Evolutionary conservation across 2,329 filamentous ascomycete genomes (phyloP), one percentile per base, ranked within the genome.

Genomic region (Arthrobotrys musiformis): DNA sequence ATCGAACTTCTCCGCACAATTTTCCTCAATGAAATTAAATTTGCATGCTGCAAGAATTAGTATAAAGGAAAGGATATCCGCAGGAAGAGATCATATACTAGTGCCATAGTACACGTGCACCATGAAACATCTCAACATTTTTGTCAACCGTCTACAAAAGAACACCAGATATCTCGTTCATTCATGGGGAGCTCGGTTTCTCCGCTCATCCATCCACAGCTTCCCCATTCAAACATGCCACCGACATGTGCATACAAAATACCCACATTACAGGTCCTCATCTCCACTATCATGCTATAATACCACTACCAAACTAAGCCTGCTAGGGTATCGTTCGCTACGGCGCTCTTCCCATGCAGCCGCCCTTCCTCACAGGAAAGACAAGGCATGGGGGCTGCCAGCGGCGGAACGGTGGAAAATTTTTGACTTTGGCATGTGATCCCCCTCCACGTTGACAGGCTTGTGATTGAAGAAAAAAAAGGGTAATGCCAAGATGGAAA

Each of bases 171-270:
- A 15, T 7, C 11, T 19, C 3, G 17, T 15, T 42, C n/a, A 42
- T 42, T 19, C 40, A 42, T 44, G 66, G 52, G 63, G 66, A 70
- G 54, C 66, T 70, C 66, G 48, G 66, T 70, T 70, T 70, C 66
- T 70, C 66, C 66, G 66, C 66, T 44, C 48, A 46, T 69, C 30
- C 17, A 15, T 66, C 37, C 24, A 30, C 64, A 69, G 67, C 67
- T 63, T 70, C 58, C 67, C 22, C 46, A 63, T 54, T 52, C 66
- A 48, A 70, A 40, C 56, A 54, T 24, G 58, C 66, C 67, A 58
- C 68, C 68, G 68, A 64, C 68, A 72, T 72, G 68, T 72, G 68
- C 68, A 56, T 72, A 56, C 22, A 52, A n/a, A n/a, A 28, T 48
- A 48, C 13, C 50, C 28, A 54, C 24, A 52, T 33, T 15, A 5